Evolutionary conservation across 768 basidiomycete genomes (phyloP).

Genomic region (Auricularia heimuer): DNA sequence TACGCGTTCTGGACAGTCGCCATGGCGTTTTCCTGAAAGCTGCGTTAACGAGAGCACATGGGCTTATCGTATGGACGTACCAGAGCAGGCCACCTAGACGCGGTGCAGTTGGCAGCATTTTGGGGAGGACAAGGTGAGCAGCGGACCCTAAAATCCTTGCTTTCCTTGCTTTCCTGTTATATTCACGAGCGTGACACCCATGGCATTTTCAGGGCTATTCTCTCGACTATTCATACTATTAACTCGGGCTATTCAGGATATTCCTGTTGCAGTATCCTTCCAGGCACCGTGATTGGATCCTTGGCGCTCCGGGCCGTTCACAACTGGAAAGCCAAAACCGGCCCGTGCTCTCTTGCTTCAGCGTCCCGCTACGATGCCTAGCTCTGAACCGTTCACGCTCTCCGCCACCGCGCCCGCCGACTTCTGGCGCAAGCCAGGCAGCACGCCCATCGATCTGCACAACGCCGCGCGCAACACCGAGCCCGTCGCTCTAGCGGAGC

Average conservation of each 20-base stretch:
- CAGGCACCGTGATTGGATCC: neutral
- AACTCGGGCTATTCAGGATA: too few species aligned
- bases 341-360: neutral
- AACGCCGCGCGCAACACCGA: constrained; percentile 15
- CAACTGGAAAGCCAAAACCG: neutral
- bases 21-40: constrained; percentile 81
- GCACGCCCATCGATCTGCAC: constrained; percentile 7
- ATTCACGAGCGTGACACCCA: too few species aligned
- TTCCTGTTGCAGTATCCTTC: neutral
- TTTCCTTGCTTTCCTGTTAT: too few species aligned
- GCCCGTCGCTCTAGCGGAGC: constrained; percentile 9
- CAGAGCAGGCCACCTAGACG: constrained; percentile 73
- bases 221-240: too few species aligned
- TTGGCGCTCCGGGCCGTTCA: too few species aligned
- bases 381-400: neutral
- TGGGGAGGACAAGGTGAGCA: constrained; percentile 7
- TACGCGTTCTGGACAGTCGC: constrained; percentile 84
- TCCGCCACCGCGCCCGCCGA: constrained; percentile 13
- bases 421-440: constrained; percentile 22
- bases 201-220: too few species aligned
- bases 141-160: too few species aligned
- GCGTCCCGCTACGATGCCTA: too few species aligned
- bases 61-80: constrained; percentile 31
- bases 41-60: neutral
- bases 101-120: constrained; percentile 51